Evolutionary conservation across 805 yeast genomes (phyloP).

Genomic region (Candida schatavii): DNA sequence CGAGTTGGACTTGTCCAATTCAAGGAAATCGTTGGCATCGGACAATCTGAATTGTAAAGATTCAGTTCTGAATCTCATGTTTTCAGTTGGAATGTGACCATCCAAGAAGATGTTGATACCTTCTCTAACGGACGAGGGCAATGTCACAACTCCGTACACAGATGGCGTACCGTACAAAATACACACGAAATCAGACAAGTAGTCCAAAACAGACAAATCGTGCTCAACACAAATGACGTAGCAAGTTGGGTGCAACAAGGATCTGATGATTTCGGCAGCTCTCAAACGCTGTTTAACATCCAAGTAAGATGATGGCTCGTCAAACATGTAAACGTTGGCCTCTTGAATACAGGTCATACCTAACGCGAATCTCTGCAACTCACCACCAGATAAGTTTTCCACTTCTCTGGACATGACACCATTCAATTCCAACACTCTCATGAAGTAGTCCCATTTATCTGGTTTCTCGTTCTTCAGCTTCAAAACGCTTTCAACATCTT

Average conservation of each 20-base stretch:
- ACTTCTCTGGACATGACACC: constrained; percentile 85
- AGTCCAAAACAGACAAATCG: constrained; percentile 96
- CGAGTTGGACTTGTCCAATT: constrained; percentile 75
- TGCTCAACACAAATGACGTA: constrained; percentile 98
- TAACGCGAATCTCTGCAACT: constrained; percentile 95
- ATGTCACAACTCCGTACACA: constrained; percentile 96
- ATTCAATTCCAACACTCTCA: constrained; percentile 70
- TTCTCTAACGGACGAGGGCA: constrained; percentile 96
- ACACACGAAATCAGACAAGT: constrained; percentile 94
- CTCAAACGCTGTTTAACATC: constrained; percentile 98
- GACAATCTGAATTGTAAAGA: constrained; percentile 89
- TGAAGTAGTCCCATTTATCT: constrained; percentile 60
- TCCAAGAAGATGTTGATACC: constrained; percentile 98
- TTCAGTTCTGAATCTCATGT: constrained; percentile 94
- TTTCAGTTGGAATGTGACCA: constrained; percentile 96
- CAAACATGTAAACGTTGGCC: constrained; percentile 98
- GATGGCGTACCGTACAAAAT: constrained; percentile 97
- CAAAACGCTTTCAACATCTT: constrained; percentile 81
- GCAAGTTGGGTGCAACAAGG: constrained; percentile 67
- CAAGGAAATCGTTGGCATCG: constrained; percentile 79
- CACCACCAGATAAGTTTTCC: constrained; percentile 93
- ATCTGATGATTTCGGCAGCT: constrained; percentile 93
- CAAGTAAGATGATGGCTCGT: constrained; percentile 96
- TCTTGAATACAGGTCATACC: constrained; percentile 95
- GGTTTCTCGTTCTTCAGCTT: constrained; percentile 74